phyloP scores from a whole-genome alignment of 2,329 filamentous ascomycete genomes.

The Penicillium sp. region DNA sequence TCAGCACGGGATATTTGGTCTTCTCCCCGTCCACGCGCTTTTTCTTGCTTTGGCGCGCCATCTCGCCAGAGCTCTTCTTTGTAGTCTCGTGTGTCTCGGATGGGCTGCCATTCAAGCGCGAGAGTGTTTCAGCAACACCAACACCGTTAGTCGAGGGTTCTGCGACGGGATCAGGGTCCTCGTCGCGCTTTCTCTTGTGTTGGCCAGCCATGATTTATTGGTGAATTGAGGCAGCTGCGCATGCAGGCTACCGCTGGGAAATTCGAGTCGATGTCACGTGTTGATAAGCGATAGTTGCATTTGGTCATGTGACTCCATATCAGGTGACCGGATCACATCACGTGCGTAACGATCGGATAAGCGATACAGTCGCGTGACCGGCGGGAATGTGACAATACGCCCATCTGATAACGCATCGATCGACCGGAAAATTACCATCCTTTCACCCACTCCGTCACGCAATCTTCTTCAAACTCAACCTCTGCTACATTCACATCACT shows the following conservation, averaged over 20 bases:
- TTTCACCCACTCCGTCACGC: slow-evolving; percentile 30
- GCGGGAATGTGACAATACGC: slow-evolving; percentile 8
- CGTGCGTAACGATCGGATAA: slow-evolving; percentile 6
- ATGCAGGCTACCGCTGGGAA: too few relatives aligned
- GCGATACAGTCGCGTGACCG: slow-evolving; percentile 3
- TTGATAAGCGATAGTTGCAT: not conserved
- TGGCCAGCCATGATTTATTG: slow-evolving; percentile 13
- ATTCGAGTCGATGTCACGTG: slow-evolving; percentile 1
- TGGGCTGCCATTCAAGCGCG: slow-evolving; percentile 31
- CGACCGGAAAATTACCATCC: slow-evolving; percentile 27
- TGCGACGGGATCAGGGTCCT: slow-evolving; percentile 27
- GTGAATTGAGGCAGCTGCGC: too few relatives aligned
- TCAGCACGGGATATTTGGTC: slow-evolving; percentile 58
- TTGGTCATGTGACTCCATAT: not conserved
- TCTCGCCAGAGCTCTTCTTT: not conserved
- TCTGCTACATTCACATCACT: slow-evolving; percentile 7
- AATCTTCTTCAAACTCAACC: slow-evolving; percentile 18
- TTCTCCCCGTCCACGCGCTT: slow-evolving; percentile 44
- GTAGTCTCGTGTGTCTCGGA: slow-evolving; percentile 3
- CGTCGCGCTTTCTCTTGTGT: slow-evolving; percentile 41
- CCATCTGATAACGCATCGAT: slow-evolving; percentile 37
- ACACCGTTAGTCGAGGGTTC: slow-evolving; percentile 24
- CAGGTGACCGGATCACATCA: not conserved
- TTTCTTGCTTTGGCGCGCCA: slow-evolving; percentile 11
- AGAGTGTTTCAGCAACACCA: slow-evolving; percentile 38